Evolutionary conservation across 208 protist species (phyloP), one percentile per base, ranked within the genome.

Genomic region (Leishmania braziliensis): DNA sequence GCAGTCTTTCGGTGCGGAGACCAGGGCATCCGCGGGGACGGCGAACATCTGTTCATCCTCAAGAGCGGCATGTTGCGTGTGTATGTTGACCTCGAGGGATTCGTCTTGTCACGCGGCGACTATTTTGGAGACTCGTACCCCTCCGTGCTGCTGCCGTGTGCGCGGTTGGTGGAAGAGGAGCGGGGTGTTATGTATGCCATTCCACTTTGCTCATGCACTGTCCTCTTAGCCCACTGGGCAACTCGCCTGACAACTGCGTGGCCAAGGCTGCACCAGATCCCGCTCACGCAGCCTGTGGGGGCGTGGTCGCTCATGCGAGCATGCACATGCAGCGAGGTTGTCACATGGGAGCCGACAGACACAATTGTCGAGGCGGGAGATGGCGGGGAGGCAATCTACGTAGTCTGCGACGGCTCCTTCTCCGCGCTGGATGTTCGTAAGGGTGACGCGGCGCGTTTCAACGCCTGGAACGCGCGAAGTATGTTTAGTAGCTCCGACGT

Each of bases 61-160:
- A 93, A 96, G 78, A 91, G 86, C 26, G 92, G 92, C 26, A 39
- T 72, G 26, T 36, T 95, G 26, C 86, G 83, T 5, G 89, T 88
- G 23, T 83, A 80, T 75, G 81, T 77, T 36, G 85, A 91, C 54
- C 85, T 90, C 9, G 60, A 80, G 26, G 88, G 91, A 1, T 87
- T 91, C 62, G 75, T 74, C 9, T 74, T 96, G 5, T 39, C 56
- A 14, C 83, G 88, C 51, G 91, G 92, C 23, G 92, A 94, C 78
- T 96, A 90, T 84, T 96, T 93, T 77, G 92, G 92, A 12, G 90
- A 96, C 46, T 80, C 79, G 0, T 92, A 94, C 81, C 75, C 84
- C 43, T 81, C 84, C 63, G 87, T 75, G 14, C 54, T 93, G 20
- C 53, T 89, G 16, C 74, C 84, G 14, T 88, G 88, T 56, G 80